A percentile compares a stretch with the other conserved stretches of the same genome.
phyloP scores from a whole-genome alignment of 73 alveolate species.

The Tetrahymena malaccensis region DNA sequence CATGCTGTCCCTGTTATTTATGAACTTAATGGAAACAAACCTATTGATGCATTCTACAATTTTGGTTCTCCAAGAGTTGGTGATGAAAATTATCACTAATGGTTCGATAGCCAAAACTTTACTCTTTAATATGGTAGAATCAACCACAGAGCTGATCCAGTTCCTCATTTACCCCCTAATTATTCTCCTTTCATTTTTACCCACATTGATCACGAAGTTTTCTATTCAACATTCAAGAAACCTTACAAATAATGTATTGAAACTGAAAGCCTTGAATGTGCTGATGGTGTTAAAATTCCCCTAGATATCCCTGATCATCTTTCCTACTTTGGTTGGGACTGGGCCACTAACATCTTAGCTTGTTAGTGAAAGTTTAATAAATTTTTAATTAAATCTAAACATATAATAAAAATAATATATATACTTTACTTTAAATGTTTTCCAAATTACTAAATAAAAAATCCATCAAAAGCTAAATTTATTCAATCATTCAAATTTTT shows the following conservation, averaged over 20 bases:
- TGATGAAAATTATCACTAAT: slow-evolving; percentile 8
- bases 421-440: not conserved
- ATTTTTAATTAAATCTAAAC: not conserved
- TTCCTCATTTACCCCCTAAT: not conserved
- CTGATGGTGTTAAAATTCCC: slow-evolving; percentile 2
- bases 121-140: not conserved
- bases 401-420: not conserved
- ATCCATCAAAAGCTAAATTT: too few relatives aligned
- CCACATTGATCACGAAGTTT: not conserved
- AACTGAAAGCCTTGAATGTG: slow-evolving; percentile 21
- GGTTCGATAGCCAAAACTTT: not conserved
- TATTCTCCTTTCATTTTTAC: not conserved
- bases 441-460: too few relatives aligned
- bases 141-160: not conserved
- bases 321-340: slow-evolving; percentile 29
- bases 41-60: slow-evolving; percentile 6
- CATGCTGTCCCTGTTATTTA: slow-evolving; percentile 27
- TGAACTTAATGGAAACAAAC: not conserved
- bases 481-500: too few relatives aligned
- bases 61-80: slow-evolving; percentile 50
- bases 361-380: slow-evolving; percentile 18
- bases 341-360: slow-evolving; percentile 15
- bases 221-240: not conserved
- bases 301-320: slow-evolving; percentile 19
- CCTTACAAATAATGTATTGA: not conserved